Evolutionary conservation across 2,329 filamentous ascomycete genomes (phyloP), one percentile per base, ranked within the genome.

Genomic region (Gaeumannomyces tritici): DNA sequence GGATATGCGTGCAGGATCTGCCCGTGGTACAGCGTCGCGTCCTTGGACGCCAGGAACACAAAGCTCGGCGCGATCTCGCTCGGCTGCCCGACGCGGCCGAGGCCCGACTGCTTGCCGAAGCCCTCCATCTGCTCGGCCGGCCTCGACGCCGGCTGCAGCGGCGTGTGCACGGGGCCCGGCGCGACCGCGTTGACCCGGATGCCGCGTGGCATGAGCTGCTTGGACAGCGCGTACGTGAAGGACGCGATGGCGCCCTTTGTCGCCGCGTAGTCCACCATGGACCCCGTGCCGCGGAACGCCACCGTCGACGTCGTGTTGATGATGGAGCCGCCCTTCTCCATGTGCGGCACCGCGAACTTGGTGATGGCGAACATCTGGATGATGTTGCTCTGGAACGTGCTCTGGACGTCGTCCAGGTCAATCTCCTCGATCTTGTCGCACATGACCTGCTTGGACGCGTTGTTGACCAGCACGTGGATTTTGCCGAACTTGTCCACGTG

Each of bases 271-370:
- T 86, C 83, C 2, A 85, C 70, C 73, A 84, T 78, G 24, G 69
- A 64, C 0, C 70, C 65, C 3, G 79, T 81, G 1, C 83, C 82
- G 62, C 80, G 75, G 71, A 83, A 85, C 1, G 79, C 89, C 72
- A 93, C 93, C 72, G 95, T 87, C 35, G 89, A 92, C 57, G 89
- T 87, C 71, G 91, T 92, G 78, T 93, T 95, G 81, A 96, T 91
- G 72, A 96, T 91, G 29, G 47, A 55, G 29, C 60, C 60, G n/a
- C 60, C 60, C 60, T 61, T 61, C 47, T 61, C 60, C 81, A 86
- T 82, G 66, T 85, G 78, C 6, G 78, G 78, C 9, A 86, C 69
- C 0, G 82, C 76, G 64, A 78, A 85, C 68, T 86, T 86, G 6
- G 80, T 80, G 64, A 86, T 74, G n/a, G 82, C 81, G 67, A 86